A percentile compares a stretch with the other conserved stretches of the same genome.
Evolutionary conservation across 192 early-diverging fungal genomes (phyloP).

Genomic region (Backusella parvicylindrica): DNA sequence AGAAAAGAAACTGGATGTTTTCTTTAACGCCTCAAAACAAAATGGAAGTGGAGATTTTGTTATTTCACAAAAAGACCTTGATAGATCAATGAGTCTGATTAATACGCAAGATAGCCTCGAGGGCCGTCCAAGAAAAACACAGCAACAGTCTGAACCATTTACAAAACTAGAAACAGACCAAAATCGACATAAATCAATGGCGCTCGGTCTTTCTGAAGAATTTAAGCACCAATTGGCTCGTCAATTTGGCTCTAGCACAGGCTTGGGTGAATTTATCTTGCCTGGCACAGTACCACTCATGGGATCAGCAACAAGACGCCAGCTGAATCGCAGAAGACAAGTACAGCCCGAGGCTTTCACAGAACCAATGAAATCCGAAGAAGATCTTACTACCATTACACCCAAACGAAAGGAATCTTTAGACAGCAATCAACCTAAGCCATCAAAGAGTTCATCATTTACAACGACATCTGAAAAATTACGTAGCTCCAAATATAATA

Average conservation of each 20-base stretch:
- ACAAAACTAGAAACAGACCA: neutral
- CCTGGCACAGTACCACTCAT: constrained; percentile 29
- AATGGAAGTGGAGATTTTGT: constrained; percentile 27
- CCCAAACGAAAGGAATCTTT: constrained; percentile 5
- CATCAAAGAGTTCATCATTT: neutral
- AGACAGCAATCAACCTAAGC: neutral
- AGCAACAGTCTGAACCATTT: neutral
- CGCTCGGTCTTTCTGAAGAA: constrained; percentile 29
- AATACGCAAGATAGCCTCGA: constrained; percentile 33
- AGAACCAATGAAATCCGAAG: neutral
- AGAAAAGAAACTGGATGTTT: constrained; percentile 13
- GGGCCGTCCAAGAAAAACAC: neutral
- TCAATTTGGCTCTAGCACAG: constrained; percentile 33
- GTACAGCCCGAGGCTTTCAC: neutral
- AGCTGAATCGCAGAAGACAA: constrained; percentile 6
- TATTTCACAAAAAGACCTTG: constrained; percentile 6
- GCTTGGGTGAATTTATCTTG: constrained; percentile 24
- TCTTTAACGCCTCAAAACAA: constrained; percentile 11
- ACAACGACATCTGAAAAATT: neutral
- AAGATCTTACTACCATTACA: neutral
- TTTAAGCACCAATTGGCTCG: constrained; percentile 30
- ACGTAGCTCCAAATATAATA: neutral
- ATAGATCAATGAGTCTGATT: constrained; percentile 22
- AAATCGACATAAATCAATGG: constrained; percentile 10
- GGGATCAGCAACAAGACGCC: constrained; percentile 10